Evolutionary conservation across 1,284 basidiomycete genomes (phyloP).

Genomic region (Puccinia novopanici): DNA sequence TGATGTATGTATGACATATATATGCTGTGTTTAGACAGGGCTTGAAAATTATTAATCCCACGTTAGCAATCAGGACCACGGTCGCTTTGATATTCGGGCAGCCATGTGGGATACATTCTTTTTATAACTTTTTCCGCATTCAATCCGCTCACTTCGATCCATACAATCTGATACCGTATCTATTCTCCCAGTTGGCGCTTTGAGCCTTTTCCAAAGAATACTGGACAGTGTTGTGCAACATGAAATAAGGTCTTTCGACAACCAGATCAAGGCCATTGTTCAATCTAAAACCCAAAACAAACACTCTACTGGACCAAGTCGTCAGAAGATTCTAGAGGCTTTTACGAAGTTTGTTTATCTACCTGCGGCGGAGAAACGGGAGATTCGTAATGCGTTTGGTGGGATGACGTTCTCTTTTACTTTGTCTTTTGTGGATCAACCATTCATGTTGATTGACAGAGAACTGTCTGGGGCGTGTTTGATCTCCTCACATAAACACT

Average conservation of each 20-base stretch:
- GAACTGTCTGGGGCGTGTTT: neutral
- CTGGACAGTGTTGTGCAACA: slow-evolving; percentile 34
- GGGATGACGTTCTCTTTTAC: neutral
- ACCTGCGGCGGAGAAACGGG: slow-evolving; percentile 24
- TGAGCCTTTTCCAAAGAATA: slow-evolving; percentile 48
- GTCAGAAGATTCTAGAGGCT: slow-evolving; percentile 13
- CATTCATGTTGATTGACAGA: neutral
- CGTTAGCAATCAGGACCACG: slow-evolving; percentile 38
- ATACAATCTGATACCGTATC: neutral
- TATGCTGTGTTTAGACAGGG: slow-evolving; percentile 27
- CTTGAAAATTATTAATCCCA: slow-evolving; percentile 46
- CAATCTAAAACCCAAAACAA: neutral
- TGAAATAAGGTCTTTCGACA: slow-evolving; percentile 34
- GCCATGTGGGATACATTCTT: slow-evolving; percentile 42
- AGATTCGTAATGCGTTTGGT: slow-evolving; percentile 34
- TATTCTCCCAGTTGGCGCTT: slow-evolving; percentile 29
- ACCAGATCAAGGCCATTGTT: slow-evolving; percentile 29
- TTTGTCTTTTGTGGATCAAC: slow-evolving; percentile 6
- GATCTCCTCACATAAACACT: neutral
- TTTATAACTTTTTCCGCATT: neutral
- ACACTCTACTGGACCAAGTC: neutral
- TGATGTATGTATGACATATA: neutral
- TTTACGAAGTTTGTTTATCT: slow-evolving; percentile 44
- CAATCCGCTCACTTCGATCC: neutral
- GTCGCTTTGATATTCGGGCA: slow-evolving; percentile 44